Base-by-base conservation (phyloP, 2,329 filamentous ascomycete species). In the Claviceps sorghi region DNA sequence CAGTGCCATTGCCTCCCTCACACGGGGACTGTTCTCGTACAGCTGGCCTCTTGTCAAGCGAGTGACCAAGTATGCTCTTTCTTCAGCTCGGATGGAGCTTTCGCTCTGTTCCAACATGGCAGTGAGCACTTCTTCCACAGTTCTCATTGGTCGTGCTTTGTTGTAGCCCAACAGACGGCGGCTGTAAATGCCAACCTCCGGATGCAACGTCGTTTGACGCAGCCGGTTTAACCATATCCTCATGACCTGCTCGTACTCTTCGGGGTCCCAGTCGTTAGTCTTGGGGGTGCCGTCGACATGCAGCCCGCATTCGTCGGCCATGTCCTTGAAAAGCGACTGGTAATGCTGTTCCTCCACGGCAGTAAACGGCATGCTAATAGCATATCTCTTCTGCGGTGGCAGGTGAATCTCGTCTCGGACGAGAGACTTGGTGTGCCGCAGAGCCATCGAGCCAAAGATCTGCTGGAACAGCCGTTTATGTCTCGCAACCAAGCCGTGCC, bases 311-410 rank as follows among this genome's bases (percentile, higher is more conserved):
- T 79, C 79, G 30, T 82, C 74, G 50, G 82, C 82, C 79, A 95
- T 88, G 55, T 86, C 74, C 48, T 81, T 76, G 62, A 91, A 89
- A 2, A 95, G 67, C 7, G 82, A 79, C 43, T 78, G 75, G 61
- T 97, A 97, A 61, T 95, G 82, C 62, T 96, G 88, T 62, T 96
- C 87, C 63, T 97, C 93, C 11, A 97, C 79, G 0, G 87, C 80
- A 0, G 86, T 93, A 61, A 97, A 95, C 0, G 93, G 88, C 64
- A 95, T 82, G 1, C 85, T 93, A 53, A 97, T 87, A 11, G 95
- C 83, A 56, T 88, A 83, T 10, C 93, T 82, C 61, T 86, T 90
- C 62, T 98, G 93, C 0, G 80, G 74, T 10, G 93, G 93, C 11
- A 98, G 67, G 2, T 74, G 73, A 40, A 97, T 75, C 60, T 98